Percentiles rank a stretch among this genome's conserved stretches.
phyloP scores from a whole-genome alignment of 352 stramenopile species.

The Globisporangium emineosum region DNA sequence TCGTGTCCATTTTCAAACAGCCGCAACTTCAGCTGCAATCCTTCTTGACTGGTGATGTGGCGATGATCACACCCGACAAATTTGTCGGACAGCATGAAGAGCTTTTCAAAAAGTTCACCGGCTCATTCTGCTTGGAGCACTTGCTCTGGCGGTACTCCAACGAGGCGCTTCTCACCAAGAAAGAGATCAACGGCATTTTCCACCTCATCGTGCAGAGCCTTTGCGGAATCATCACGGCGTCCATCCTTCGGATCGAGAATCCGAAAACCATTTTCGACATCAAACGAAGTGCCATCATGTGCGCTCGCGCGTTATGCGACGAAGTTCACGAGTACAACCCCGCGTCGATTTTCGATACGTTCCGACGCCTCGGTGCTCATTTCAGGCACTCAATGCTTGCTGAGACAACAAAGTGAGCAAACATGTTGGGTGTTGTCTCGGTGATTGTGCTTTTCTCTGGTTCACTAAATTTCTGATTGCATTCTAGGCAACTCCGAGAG shows the following conservation, averaged over 20 bases:
- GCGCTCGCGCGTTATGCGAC: slow-evolving; percentile 56
- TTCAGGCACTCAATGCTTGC: slow-evolving; percentile 58
- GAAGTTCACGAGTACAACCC: slow-evolving; percentile 79
- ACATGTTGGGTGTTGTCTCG: background rate
- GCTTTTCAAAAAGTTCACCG: slow-evolving; percentile 75
- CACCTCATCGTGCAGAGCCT: slow-evolving; percentile 75
- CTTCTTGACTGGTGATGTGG: slow-evolving; percentile 66
- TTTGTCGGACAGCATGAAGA: slow-evolving; percentile 76
- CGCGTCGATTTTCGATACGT: slow-evolving; percentile 60
- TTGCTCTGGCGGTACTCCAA: slow-evolving; percentile 70
- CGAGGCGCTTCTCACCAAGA: slow-evolving; percentile 68
- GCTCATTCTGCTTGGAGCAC: slow-evolving; percentile 72
- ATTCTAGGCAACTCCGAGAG: slow-evolving; percentile 49
- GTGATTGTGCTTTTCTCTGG: background rate
- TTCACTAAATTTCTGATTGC: background rate
- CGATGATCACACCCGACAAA: slow-evolving; percentile 68
- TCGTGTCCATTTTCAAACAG: slow-evolving; percentile 19
- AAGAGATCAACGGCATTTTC: slow-evolving; percentile 82
- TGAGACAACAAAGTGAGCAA: slow-evolving; percentile 57
- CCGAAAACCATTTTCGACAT: slow-evolving; percentile 65
- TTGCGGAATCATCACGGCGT: slow-evolving; percentile 63
- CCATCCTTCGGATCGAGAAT: slow-evolving; percentile 50
- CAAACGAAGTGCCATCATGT: slow-evolving; percentile 58
- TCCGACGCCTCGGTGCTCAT: slow-evolving; percentile 50
- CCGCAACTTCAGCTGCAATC: slow-evolving; percentile 72